Evolutionary conservation across 192 early-diverging fungal genomes (phyloP), one percentile per base, ranked within the genome.

Genomic region (Coemansia sp.): DNA sequence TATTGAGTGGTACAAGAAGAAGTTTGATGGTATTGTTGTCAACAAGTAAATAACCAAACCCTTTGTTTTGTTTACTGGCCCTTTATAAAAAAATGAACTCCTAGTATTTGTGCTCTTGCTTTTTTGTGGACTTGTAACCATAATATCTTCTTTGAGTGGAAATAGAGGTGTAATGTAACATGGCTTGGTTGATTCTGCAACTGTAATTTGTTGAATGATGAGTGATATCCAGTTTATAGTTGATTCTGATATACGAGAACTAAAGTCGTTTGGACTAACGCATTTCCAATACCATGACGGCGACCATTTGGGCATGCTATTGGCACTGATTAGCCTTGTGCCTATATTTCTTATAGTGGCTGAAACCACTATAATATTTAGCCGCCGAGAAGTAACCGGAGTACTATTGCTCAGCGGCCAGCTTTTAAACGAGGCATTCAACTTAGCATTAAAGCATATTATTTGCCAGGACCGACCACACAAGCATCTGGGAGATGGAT

Each of bases 1-100:
- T 74, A 85, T 88, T 63, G 83, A 86, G 61, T 99, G 97, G 97
- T 99, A 92, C 88, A 97, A 97, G 90, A 88, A 91, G 82, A 90
- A 88, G 53, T 94, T 89, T 80, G 91, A 94, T 78, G 90, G 88
- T 79, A 81, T 92, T 63, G 84, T 94, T 46, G 68, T 85, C 63
- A 85, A 88, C 84, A 91, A 91, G 78, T 94, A 89, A 87, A 80
- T 64, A 53, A 50, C 13, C 18, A 18, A 21, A 21, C 19, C n/a
- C 16, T 39, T 5, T 39, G 37, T 38, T 13, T 49, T 55, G 11
- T 21, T 45, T 20, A 45, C 43, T 45, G 43, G 16, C 18, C 16
- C 43, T 45, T 10, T 11, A 45, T 45, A 45, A 45, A 45, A 45
- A 16, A 45, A 31, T 31, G 3, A 6, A 31, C 3, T 6, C 6